Percentiles rank a stretch among this genome's conserved stretches.
Conservation (phyloP, 2,329 filamentous ascomycete species). For the Neofusicoccum parvum region DNA sequence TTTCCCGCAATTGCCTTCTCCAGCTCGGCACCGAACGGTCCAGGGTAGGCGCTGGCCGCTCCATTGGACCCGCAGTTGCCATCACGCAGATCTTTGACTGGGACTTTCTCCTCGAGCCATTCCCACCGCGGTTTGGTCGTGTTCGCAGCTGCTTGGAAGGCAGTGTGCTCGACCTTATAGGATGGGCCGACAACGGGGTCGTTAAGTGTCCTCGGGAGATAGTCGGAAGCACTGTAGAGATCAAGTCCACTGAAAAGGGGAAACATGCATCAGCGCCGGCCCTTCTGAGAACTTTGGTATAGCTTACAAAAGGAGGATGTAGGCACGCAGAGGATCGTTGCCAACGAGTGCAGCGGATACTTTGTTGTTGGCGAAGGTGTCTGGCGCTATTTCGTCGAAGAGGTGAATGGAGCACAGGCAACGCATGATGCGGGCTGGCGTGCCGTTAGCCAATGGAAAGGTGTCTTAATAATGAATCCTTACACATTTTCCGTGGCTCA, state of each 20-base stretch:
- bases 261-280: too few relatives aligned
- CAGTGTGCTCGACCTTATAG: conserved; percentile 35
- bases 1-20: conserved; percentile 7
- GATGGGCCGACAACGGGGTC: conserved; percentile 31
- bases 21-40: conserved; percentile 28
- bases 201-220: conserved; percentile 33
- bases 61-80: conserved; percentile 6
- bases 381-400: conserved; percentile 33
- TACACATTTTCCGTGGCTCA: background rate
- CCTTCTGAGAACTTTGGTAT: too few relatives aligned
- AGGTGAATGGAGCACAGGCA: conserved; percentile 41
- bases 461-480: background rate
- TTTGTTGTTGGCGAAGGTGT: conserved; percentile 40
- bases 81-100: conserved; percentile 17
- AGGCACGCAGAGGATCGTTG: conserved; percentile 41
- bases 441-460: conserved; percentile 11
- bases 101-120: conserved; percentile 38
- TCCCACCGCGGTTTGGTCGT: conserved; percentile 37
- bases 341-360: conserved; percentile 38
- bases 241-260: conserved; percentile 31
- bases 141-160: conserved; percentile 35
- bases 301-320: conserved; percentile 38
- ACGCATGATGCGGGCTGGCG: conserved; percentile 37
- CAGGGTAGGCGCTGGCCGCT: conserved; percentile 27
- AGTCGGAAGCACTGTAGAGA: conserved; percentile 36